A percentile compares a stretch with the other conserved stretches of the same genome.
Evolutionary conservation across 805 yeast species (phyloP).

Genomic region (Lipomyces starkeyi): DNA sequence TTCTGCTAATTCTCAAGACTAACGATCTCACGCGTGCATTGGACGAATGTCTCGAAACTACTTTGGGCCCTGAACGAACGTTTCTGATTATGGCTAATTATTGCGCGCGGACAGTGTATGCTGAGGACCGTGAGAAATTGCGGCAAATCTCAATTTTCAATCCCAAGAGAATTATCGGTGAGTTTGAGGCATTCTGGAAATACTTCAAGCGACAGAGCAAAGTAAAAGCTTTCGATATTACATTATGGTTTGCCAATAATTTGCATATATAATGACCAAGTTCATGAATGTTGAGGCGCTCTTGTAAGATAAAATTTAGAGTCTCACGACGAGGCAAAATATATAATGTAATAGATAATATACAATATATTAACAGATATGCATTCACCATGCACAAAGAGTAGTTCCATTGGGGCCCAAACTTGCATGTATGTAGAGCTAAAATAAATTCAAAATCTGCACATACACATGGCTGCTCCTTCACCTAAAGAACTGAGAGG

Average conservation of each 20-base stretch:
- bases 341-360: background rate
- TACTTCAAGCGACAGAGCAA: conserved; percentile 20
- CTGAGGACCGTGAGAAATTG: conserved; percentile 51
- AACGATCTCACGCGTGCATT: conserved; percentile 89
- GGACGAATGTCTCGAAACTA: conserved; percentile 81
- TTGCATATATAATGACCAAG: background rate
- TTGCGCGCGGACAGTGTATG: conserved; percentile 80
- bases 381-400: background rate
- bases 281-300: background rate
- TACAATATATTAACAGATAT: background rate
- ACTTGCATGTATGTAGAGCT: background rate
- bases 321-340: background rate
- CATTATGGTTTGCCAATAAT: conserved; percentile 22
- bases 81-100: conserved; percentile 88
- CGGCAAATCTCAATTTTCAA: background rate
- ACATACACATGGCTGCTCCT: background rate
- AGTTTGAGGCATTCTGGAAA: conserved; percentile 14
- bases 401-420: background rate
- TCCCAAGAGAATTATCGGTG: conserved; percentile 5
- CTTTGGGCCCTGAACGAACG: conserved; percentile 85
- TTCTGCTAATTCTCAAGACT: conserved; percentile 85
- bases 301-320: background rate
- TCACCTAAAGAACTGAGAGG: background rate
- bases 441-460: background rate
- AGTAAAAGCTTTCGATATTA: conserved; percentile 19